phyloP scores from a whole-genome alignment of 116 monocot species.

The Papilionanthe hybrid region DNA sequence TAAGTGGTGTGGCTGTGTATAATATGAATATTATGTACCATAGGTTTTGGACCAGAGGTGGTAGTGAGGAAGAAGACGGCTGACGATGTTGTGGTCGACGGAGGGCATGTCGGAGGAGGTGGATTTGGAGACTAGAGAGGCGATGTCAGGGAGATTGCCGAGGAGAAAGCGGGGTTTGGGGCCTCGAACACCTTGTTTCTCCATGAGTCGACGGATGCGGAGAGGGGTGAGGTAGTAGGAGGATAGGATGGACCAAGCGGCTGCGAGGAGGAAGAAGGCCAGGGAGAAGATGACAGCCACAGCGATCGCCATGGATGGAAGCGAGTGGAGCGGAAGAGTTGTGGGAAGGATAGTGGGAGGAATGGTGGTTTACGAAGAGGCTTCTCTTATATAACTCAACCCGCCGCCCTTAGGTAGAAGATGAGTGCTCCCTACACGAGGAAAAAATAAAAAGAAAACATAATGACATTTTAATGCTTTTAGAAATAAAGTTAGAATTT shows the following conservation, averaged over 20 bases:
- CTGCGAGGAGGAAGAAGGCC: conserved; percentile 21
- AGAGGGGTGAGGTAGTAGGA: conserved; percentile 55
- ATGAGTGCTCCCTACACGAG: too few species aligned
- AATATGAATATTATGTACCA: conserved; percentile 28
- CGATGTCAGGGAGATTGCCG: conserved; percentile 67
- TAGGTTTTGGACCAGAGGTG: conserved; percentile 72
- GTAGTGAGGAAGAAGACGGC: conserved; percentile 83
- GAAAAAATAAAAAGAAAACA: neutral
- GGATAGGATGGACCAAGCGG: conserved; percentile 52
- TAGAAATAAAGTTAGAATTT: neutral
- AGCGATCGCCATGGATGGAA: neutral
- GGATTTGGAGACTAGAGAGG: conserved; percentile 39
- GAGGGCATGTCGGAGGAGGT: conserved; percentile 59
- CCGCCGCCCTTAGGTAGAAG: neutral
- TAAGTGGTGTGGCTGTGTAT: too few species aligned
- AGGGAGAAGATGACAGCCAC: neutral
- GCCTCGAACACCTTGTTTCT: conserved; percentile 61
- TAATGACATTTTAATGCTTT: neutral
- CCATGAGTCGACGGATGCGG: conserved; percentile 55
- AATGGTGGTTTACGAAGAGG: neutral
- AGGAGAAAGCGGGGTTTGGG: conserved; percentile 53
- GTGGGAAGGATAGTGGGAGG: neutral
- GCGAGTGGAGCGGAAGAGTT: neutral
- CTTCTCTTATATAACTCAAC: neutral
- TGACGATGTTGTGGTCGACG: conserved; percentile 62